Evolutionary conservation across 2,329 filamentous ascomycete genomes (phyloP).

Genomic region (Ustulina deusta): DNA sequence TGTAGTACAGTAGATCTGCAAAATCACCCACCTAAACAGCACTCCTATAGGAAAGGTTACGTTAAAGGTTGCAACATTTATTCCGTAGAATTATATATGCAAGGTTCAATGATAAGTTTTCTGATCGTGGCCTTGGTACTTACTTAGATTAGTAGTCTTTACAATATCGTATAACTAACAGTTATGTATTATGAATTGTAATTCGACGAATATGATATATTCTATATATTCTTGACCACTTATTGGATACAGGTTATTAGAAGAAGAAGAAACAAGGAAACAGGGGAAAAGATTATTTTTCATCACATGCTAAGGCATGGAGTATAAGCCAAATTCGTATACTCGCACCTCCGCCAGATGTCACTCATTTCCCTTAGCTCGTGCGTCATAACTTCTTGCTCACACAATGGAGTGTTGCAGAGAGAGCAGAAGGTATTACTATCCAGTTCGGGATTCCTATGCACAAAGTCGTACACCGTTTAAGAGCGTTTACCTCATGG

Average conservation of each 20-base stretch:
- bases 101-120: neutral
- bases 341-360: constrained; percentile 11
- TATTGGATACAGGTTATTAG: neutral
- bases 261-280: neutral
- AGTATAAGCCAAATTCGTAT: neutral
- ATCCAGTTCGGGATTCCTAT: neutral
- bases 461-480: neutral
- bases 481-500: neutral
- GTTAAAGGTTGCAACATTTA: neutral
- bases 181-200: neutral
- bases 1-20: constrained; percentile 8
- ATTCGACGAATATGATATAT: neutral
- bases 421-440: neutral
- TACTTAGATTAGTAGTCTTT: neutral
- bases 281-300: neutral
- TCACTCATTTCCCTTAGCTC: neutral
- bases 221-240: neutral
- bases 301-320: constrained; percentile 8
- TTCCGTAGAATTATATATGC: neutral
- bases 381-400: neutral
- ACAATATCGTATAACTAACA: neutral
- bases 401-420: neutral
- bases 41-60: neutral
- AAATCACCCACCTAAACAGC: neutral
- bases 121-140: neutral